phyloP scores from a whole-genome alignment of 805 yeast genomes.

The Metschnikowia peoriensis region DNA sequence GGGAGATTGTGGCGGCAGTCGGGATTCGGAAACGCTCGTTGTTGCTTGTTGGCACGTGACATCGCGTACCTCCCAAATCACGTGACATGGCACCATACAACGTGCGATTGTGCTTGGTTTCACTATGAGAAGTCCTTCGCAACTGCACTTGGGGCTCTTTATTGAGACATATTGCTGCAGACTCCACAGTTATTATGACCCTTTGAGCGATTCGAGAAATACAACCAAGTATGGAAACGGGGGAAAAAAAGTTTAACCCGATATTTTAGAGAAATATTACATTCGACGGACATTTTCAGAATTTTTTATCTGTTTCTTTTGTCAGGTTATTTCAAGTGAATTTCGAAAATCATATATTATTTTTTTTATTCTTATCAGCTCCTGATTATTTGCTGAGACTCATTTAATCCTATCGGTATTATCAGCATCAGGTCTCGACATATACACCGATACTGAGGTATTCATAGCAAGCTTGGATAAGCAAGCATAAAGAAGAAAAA shows the following conservation, averaged over 20 bases:
- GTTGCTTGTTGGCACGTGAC: conserved; percentile 11
- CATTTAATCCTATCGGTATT: neutral
- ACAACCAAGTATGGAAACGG: neutral
- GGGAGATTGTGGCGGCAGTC: neutral
- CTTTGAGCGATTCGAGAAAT: neutral
- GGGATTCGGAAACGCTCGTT: neutral
- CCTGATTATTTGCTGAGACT: neutral
- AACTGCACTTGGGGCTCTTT: conserved; percentile 4
- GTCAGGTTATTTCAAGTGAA: too few species aligned
- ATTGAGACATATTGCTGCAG: neutral
- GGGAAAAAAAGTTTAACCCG: neutral
- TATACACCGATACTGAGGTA: too few species aligned
- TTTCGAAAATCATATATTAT: neutral
- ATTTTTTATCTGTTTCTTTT: neutral
- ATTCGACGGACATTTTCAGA: neutral
- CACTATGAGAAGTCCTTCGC: neutral
- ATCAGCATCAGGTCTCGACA: neutral
- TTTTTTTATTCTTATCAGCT: neutral
- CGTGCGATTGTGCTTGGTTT: neutral
- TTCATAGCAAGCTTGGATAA: too few species aligned
- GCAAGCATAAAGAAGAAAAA: neutral
- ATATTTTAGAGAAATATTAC: neutral
- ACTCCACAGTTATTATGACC: conserved; percentile 12
- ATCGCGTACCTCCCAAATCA: conserved; percentile 10
- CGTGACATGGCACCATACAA: conserved; percentile 15